Evolutionary conservation across 805 yeast genomes (phyloP), one percentile per base, ranked within the genome.

Genomic region (Kazachstania viticola): DNA sequence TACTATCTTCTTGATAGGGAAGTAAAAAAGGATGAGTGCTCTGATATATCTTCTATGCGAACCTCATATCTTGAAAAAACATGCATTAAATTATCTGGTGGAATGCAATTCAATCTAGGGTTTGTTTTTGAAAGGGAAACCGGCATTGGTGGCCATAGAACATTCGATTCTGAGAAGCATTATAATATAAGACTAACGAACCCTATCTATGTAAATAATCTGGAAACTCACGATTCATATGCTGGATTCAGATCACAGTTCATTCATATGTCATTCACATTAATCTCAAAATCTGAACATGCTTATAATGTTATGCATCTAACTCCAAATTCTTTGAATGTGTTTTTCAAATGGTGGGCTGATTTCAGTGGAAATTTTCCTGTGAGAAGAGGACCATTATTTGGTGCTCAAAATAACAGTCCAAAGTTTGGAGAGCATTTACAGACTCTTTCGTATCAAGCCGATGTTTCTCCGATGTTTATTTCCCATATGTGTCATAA

Each of bases 291-390:
- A n/a, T 36, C 44, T 4, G 39, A 49, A 9, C 35, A 42, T 5
- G 62, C 73, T 9, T 75, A 75, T 44, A 88, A 87, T 56, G 65
- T 85, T 1, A 67, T 81, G 28, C 94, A 87, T 49, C 57, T 88
- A 32, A 67, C 85, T 3, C 94, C 95, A 2, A 62, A 61, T 4
- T 68, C 76, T 0, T 64, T 88, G 42, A 50, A 59, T 6, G 79
- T 75, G 37, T 85, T 91, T 58, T 75, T 73, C 46, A 49, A 55
- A 4, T 91, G 97, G 97, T 87, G 95, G 94, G 57, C 59, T 21
- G 67, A 81, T 41, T 88, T 88, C 54, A 69, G 78, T n/a, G 78
- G 88, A 17, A 75, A 78, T 34, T 61, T 87, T 14, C 95, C 97
- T 0, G 69, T 84, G 12, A 68, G 93, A 31, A 65, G 71, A 28